A percentile compares a stretch with the other conserved stretches of the same genome.
phyloP scores from a whole-genome alignment of 1,284 basidiomycete genomes.

The Spongispora temasekensis region DNA sequence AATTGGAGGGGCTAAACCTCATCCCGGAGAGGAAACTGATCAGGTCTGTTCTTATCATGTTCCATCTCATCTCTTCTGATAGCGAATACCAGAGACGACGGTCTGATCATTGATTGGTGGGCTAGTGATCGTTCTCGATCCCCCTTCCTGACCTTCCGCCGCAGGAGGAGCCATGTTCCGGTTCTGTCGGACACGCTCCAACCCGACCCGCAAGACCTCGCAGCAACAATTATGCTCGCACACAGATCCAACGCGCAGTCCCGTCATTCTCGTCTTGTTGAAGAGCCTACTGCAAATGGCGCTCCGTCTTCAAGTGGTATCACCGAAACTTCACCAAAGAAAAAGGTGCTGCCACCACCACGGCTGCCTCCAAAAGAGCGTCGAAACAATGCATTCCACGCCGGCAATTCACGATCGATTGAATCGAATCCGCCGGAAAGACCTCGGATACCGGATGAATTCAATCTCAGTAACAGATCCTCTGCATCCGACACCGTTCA shows the following conservation, averaged over 20 bases:
- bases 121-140: background rate
- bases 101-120: slow-evolving; percentile 33
- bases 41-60: slow-evolving; percentile 18
- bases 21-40: slow-evolving; percentile 25
- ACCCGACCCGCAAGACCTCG: slow-evolving; percentile 30
- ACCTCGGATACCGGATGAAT: no score
- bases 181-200: slow-evolving; percentile 35
- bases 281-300: background rate
- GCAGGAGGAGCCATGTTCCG: slow-evolving; percentile 32
- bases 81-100: slow-evolving; percentile 27
- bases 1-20: slow-evolving; percentile 24
- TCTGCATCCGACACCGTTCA: no score
- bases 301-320: no score
- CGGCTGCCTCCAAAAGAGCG: slow-evolving; percentile 10
- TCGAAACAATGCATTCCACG: slow-evolving; percentile 6
- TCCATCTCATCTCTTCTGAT: background rate
- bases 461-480: no score
- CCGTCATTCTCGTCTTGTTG: background rate
- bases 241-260: slow-evolving; percentile 30
- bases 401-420: no score
- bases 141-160: slow-evolving; percentile 3
- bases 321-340: slow-evolving; percentile 8
- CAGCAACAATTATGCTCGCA: slow-evolving; percentile 27
- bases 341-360: slow-evolving; percentile 19
- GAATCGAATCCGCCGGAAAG: no score